Evolutionary conservation across 2,329 filamentous ascomycete genomes (phyloP).

Genomic region (Emydomyces testavorans): DNA sequence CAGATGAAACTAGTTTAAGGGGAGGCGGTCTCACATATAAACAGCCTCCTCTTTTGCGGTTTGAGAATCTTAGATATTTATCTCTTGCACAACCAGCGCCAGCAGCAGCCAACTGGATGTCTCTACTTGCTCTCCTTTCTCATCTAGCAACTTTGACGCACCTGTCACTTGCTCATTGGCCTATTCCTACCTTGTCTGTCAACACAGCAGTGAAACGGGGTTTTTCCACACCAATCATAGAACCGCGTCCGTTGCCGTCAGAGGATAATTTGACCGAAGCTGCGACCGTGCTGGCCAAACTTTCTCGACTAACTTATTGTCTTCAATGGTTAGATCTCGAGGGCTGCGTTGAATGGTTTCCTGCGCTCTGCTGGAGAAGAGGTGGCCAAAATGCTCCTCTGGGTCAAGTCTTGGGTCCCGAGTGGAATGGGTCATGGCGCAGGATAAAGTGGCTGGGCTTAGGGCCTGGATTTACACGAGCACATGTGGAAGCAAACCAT

Average conservation of each 20-base stretch:
- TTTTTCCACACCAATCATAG: background rate
- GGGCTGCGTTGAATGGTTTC: constrained; percentile 46
- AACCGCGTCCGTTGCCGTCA: constrained; percentile 20
- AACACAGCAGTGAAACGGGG: constrained; percentile 28
- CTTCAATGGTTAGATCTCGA: constrained; percentile 52
- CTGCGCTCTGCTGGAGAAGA: constrained; percentile 39
- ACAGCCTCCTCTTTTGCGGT: constrained; percentile 28
- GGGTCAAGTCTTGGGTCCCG: constrained; percentile 23
- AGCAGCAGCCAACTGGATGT: constrained; percentile 41
- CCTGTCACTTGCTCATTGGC: constrained; percentile 53
- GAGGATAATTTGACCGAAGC: constrained; percentile 48
- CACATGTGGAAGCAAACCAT: background rate
- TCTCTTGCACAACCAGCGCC: constrained; percentile 44
- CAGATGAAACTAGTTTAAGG: background rate
- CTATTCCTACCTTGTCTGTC: constrained; percentile 46
- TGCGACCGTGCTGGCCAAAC: constrained; percentile 44
- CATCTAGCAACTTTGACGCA: constrained; percentile 48
- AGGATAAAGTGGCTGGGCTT: constrained; percentile 35
- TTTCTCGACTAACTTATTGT: constrained; percentile 46
- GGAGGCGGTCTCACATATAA: constrained; percentile 16
- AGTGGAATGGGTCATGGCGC: constrained; percentile 39
- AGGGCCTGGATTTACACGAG: constrained; percentile 27
- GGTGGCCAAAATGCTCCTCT: constrained; percentile 17
- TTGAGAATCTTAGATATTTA: constrained; percentile 45
- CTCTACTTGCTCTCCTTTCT: constrained; percentile 43